Evolutionary conservation across 768 basidiomycete genomes (phyloP).

Genomic region (Naematelia aurantialba): DNA sequence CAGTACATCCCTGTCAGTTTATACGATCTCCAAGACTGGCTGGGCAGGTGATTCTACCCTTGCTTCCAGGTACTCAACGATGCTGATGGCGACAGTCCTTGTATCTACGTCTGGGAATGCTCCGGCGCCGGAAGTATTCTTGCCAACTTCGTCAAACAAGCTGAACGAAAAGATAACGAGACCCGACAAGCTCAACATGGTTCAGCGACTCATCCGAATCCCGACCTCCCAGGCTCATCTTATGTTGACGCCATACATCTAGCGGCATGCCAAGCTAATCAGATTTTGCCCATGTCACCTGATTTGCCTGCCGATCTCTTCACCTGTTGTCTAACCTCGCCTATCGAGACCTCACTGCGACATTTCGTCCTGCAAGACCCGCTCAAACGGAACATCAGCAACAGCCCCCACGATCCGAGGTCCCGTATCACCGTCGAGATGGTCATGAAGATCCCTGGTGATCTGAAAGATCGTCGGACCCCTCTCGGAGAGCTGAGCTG

Average conservation of each 20-base stretch:
- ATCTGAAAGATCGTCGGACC: conserved; percentile 91
- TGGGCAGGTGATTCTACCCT: conserved; percentile 56
- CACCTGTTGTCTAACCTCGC: conserved; percentile 94
- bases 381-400: conserved; percentile 61
- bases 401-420: conserved; percentile 60
- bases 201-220: conserved; percentile 20
- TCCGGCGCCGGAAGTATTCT: conserved; percentile 94
- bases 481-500: conserved; percentile 98
- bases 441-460: conserved; percentile 92
- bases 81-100: conserved; percentile 59
- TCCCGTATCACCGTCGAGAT: conserved; percentile 62
- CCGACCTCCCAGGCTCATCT: conserved; percentile 63
- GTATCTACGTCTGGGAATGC: conserved; percentile 98
- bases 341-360: conserved; percentile 94
- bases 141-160: conserved; percentile 70
- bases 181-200: conserved; percentile 25
- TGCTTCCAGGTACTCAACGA: background rate
- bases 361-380: conserved; percentile 86
- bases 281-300: conserved; percentile 88
- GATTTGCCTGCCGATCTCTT: conserved; percentile 97
- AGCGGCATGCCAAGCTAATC: conserved; percentile 86
- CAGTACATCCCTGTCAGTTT: conserved; percentile 97
- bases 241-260: conserved; percentile 78
- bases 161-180: conserved; percentile 51
- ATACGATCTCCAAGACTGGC: conserved; percentile 86